Base-by-base conservation (phyloP, 177 flowering plant species). In the Tripterygium wilfordii region DNA sequence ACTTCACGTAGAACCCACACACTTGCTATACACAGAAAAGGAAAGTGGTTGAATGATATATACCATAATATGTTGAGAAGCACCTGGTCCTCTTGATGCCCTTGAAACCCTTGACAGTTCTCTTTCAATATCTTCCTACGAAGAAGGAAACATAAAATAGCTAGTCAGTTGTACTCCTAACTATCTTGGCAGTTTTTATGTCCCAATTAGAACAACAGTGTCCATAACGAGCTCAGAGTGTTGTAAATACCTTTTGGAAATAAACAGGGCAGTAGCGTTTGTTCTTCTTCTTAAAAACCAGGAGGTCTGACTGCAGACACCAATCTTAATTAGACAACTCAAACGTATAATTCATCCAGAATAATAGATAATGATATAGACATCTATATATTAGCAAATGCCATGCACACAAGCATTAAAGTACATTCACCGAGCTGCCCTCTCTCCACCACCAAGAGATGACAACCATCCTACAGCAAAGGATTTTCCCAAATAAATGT, bases 121-220 rank as follows among this genome's bases (percentile, higher is more conserved):
- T 47, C 64, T 74, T 60, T 86, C 99, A 50, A 92, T 71, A 65
- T 92, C 99, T 75, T 92, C 99, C 99, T 92, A 71, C 41, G 54
- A 8, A 52, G 18, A 8, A 45, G 54, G 25, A 42, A 61, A 26
- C 13, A 60, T 35, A 39, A 24, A 50, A n/a, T 1, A 9, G 18
- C 9, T 13, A 43, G 18, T 18, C 10, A 18, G 42, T n/a, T 32
- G n/a, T 12, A 36, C 13, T 29, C 17, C 14, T 12, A 18, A 42
- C 25, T 30, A 31, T 4, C 6, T 12, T 27, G 13, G 10, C 2
- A 23, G 25, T 20, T 6, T 10, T 24, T 1, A 10, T 10, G 21
- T 7, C 19, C 19, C 20, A 21, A 7, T n/a, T 22, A 59, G 12
- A 9, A 56, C 4, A 55, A 22, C 5, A 42, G 25, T n/a, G 10